These are phyloP conservation scores for Iberis amara DNA, from an alignment of 441 rosid genomes.

Conservation along the genomic window DNA sequence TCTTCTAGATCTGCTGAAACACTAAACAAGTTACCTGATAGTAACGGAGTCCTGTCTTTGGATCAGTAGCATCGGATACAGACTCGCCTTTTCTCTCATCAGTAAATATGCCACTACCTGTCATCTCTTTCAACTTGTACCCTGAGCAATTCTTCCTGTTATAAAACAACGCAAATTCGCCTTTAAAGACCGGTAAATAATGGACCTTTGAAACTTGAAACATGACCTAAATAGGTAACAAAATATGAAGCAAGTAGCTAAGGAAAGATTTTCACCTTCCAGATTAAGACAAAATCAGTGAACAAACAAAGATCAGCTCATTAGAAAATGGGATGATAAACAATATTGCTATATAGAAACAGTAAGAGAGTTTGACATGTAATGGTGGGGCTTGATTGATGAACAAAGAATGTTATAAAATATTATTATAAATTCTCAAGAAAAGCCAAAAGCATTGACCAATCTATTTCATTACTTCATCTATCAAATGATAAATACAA, in stretches of 20 bases:
- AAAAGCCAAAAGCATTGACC: constrained; percentile 26
- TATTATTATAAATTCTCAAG: background rate
- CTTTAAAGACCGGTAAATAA: background rate
- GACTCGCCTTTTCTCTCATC: constrained; percentile 24
- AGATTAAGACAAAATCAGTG: background rate
- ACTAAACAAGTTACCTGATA: constrained; percentile 23
- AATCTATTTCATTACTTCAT: constrained; percentile 27
- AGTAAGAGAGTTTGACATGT: constrained; percentile 21
- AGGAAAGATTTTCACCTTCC: background rate
- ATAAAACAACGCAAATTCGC: background rate
- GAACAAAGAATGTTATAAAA: constrained; percentile 22
- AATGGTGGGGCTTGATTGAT: constrained; percentile 28
- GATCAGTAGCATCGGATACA: constrained; percentile 37
- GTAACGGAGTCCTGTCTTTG: constrained; percentile 32
- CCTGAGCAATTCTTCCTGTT: constrained; percentile 67
- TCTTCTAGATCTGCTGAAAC: background rate
- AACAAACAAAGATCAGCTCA: background rate
- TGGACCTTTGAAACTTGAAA: constrained; percentile 2
- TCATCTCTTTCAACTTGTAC: constrained; percentile 60
- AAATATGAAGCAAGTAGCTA: no score
- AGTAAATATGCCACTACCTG: constrained; percentile 59
- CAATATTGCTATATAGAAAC: constrained; percentile 14
- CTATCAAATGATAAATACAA: background rate
- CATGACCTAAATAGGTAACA: background rate
- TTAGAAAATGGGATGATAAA: background rate